Base-by-base conservation (phyloP, 805 yeast species). In the Monosporozyma solicola region DNA sequence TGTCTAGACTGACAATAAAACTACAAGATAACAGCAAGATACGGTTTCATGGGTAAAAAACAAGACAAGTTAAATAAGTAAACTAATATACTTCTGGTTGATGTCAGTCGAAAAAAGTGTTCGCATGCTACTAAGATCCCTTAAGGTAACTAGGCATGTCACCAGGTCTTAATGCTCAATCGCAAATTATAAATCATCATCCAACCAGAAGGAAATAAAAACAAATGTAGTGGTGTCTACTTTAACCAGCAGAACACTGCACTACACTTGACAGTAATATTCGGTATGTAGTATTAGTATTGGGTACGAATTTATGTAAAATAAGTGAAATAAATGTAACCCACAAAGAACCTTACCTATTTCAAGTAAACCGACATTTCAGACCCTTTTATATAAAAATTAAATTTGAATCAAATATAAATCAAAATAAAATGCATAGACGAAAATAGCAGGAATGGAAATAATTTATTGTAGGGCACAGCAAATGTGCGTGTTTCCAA, bases 141-240 rank as follows among this genome's bases (percentile, higher is more conserved):
- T 58, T 64, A 64, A 54, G 65, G 72, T 70, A 67, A 73, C 75
- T 73, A 74, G 79, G 77, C 79, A 66, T 69, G 78, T 72, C 66
- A 68, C 78, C 69, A 71, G 71, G 57, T 58, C 57, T 55, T 57
- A 57, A 66, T 60, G 64, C 72, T 77, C 73, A 72, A 77, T 71
- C 80, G 80, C 80, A 77, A 77, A 77, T 77, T 77, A 77, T 71
- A 15, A 35, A 70, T 73, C 80, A 76, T 76, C 80, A 74, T 67
- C 27, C 39, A 16, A 20, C 15, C 49, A 46, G 41, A 32, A 46
- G 10, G 5, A 46, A 29, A 29, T 29, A 48, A 39, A 20, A 25
- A 31, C 9, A 22, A 35, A 22, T 8, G 6, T 16, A 33, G 8
- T 43, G 16, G 39, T 5, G 7, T 20, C 22, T 39, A 41, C 4